A percentile compares a stretch with the other conserved stretches of the same genome.
Evolutionary conservation across 441 rosid species (phyloP).

Genomic region (Brassica hybrid): DNA sequence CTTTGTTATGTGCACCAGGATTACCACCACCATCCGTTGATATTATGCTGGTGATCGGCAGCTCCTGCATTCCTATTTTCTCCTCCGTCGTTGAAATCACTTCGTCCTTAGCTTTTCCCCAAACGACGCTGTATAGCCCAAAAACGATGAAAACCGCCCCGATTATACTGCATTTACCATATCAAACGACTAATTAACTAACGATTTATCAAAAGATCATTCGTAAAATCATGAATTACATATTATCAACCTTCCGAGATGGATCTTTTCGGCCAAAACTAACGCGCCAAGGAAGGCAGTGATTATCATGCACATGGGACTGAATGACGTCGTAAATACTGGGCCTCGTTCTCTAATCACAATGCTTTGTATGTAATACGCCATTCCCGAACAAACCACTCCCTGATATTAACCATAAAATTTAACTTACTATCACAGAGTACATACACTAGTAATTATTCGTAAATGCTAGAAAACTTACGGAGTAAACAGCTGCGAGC

Average conservation of each 20-base stretch:
- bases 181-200: background rate
- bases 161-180: constrained; percentile 54
- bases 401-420: constrained; percentile 53
- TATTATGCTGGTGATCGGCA: constrained; percentile 50
- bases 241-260: constrained; percentile 78
- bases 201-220: background rate
- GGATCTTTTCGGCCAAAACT: constrained; percentile 66
- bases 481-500: constrained; percentile 68
- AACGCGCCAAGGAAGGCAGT: constrained; percentile 67
- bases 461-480: constrained; percentile 37
- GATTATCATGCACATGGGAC: constrained; percentile 83
- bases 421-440: background rate
- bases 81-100: constrained; percentile 36
- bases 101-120: constrained; percentile 89
- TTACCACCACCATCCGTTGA: constrained; percentile 25
- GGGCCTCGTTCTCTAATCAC: constrained; percentile 79
- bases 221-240: background rate
- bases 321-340: constrained; percentile 77
- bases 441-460: background rate
- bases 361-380: constrained; percentile 81
- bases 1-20: background rate
- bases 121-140: constrained; percentile 80
- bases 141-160: constrained; percentile 74
- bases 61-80: constrained; percentile 46
- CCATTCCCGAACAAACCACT: constrained; percentile 85